Evolutionary conservation across 176 grass and related monocot genomes (phyloP).

Genomic region (Paspalum notatum): DNA sequence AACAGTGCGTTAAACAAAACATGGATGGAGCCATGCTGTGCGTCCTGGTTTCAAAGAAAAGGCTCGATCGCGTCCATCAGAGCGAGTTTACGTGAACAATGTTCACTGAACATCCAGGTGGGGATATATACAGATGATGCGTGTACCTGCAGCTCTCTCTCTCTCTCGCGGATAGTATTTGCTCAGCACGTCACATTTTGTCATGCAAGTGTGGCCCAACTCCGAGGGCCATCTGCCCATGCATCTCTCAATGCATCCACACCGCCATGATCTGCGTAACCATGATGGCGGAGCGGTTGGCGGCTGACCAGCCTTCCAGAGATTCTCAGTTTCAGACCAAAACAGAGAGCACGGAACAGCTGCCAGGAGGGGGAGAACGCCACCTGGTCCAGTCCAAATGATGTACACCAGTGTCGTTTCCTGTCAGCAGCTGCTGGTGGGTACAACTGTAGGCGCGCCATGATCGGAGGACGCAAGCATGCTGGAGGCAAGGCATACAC

Average conservation of each 20-base stretch:
- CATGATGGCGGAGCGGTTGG: conserved; percentile 40
- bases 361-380: neutral
- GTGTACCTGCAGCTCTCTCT: too few species aligned
- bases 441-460: conserved; percentile 24
- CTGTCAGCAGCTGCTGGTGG: conserved; percentile 23
- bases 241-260: too few species aligned
- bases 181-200: too few species aligned
- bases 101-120: conserved; percentile 11
- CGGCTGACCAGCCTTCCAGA: conserved; percentile 9
- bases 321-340: neutral
- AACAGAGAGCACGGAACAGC: conserved; percentile 5
- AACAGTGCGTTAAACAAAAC: neutral
- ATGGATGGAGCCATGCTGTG: neutral
- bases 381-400: conserved; percentile 25
- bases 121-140: too few species aligned
- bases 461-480: neutral
- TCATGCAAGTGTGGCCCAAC: too few species aligned
- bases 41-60: too few species aligned
- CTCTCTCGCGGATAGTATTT: too few species aligned
- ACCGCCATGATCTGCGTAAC: too few species aligned
- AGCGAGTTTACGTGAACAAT: neutral
- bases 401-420: conserved; percentile 6
- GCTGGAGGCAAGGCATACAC: too few species aligned
- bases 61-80: neutral
- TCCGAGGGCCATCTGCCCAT: too few species aligned